Conservation (phyloP, 2,329 filamentous ascomycete genomes). For the Dichotomopilus funicola region DNA sequence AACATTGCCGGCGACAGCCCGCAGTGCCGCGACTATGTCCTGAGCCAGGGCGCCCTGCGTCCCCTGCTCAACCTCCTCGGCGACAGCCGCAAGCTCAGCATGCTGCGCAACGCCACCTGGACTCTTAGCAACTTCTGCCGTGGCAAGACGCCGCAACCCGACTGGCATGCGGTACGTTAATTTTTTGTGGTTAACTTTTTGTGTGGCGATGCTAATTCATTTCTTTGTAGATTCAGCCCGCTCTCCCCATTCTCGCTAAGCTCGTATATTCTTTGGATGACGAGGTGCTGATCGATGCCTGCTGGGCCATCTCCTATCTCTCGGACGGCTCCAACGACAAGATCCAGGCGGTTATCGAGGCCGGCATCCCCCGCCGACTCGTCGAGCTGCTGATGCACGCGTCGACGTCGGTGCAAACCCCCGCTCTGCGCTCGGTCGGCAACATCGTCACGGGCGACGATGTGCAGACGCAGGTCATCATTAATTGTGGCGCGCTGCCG, state of each 20-base stretch:
- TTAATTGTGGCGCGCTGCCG: constrained; percentile 91
- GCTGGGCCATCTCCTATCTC: constrained; percentile 98
- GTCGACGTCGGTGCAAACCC: constrained; percentile 96
- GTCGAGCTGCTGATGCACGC: constrained; percentile 98
- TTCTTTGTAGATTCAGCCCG: constrained; percentile 70
- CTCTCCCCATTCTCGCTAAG: constrained; percentile 90
- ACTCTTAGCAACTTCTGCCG: constrained; percentile 99
- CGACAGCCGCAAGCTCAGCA: constrained; percentile 97
- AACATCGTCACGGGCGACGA: constrained; percentile 99
- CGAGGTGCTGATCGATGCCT: constrained; percentile 96
- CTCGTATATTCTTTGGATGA: constrained; percentile 98
- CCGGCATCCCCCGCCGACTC: constrained; percentile 89
- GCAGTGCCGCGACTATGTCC: constrained; percentile 92
- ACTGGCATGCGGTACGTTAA: constrained; percentile 82
- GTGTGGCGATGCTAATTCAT: constrained; percentile 20
- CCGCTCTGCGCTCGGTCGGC: constrained; percentile 90
- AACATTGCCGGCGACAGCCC: constrained; percentile 99
- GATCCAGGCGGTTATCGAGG: constrained; percentile 98
- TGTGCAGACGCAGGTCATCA: constrained; percentile 97
- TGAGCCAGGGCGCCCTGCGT: constrained; percentile 83
- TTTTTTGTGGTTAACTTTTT: background rate
- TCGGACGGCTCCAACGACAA: constrained; percentile 98
- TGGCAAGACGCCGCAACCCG: constrained; percentile 97
- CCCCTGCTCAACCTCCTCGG: constrained; percentile 84
- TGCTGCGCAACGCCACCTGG: constrained; percentile 98